Conservation (phyloP, 202 grass and related monocot species). For the Schoenoplectus tabernaemontani region DNA sequence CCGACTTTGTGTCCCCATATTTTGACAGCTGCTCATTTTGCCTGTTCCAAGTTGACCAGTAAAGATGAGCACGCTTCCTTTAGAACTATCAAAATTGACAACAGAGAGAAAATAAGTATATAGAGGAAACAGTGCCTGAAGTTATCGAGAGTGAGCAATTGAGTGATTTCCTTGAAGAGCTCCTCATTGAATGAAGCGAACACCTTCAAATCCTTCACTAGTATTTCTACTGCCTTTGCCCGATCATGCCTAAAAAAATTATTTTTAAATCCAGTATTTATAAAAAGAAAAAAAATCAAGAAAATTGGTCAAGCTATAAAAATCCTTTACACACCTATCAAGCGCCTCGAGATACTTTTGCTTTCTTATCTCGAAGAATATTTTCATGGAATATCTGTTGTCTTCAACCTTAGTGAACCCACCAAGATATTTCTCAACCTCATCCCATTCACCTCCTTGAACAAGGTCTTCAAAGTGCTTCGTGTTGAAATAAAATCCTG, state of each 20-base stretch:
- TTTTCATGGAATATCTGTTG: conserved; percentile 96
- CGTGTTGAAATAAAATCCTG: conserved; percentile 97
- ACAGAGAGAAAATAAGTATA: conserved; percentile 7
- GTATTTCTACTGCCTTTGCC: conserved; percentile 90
- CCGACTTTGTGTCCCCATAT: conserved; percentile 98
- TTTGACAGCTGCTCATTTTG: conserved; percentile 99
- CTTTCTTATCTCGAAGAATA: conserved; percentile 97
- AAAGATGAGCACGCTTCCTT: conserved; percentile 1
- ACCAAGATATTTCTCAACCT: conserved; percentile 86
- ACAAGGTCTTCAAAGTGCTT: conserved; percentile 92
- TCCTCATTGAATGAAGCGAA: conserved; percentile 94
- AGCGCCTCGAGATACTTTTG: conserved; percentile 97
- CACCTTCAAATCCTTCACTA: conserved; percentile 93
- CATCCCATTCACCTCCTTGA: conserved; percentile 85
- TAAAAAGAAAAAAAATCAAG: no score
- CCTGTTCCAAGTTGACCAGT: conserved; percentile 36
- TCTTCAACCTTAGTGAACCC: conserved; percentile 95
- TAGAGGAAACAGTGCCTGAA: conserved; percentile 43
- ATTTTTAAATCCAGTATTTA: conserved; percentile 14
- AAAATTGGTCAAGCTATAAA: neutral
- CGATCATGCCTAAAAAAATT: conserved; percentile 61
- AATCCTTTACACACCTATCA: conserved; percentile 47
- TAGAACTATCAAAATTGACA: conserved; percentile 14
- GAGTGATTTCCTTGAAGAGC: conserved; percentile 94
- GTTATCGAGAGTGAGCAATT: conserved; percentile 90